A percentile compares a stretch with the other conserved stretches of the same genome.
Conservation (phyloP, 768 basidiomycete genomes). For the Tylopilus sp. region DNA sequence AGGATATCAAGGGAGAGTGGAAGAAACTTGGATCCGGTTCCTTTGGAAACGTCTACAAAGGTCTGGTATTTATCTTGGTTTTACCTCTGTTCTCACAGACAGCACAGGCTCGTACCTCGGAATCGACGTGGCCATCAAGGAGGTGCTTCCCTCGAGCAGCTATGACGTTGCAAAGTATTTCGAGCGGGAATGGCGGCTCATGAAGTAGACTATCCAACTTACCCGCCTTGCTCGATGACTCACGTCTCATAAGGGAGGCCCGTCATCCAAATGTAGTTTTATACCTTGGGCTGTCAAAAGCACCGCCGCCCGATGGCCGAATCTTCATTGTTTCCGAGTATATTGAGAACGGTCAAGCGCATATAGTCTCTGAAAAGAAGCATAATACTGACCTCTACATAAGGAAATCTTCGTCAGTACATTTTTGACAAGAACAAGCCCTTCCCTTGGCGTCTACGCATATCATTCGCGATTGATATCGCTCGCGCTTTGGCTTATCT, state of each 20-base stretch:
- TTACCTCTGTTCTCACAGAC: conserved; percentile 1
- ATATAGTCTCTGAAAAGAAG: background rate
- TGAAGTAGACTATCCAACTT: conserved; percentile 55
- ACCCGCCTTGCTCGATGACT: background rate
- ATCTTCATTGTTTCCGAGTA: conserved; percentile 96
- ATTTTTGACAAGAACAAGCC: conserved; percentile 81
- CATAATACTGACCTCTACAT: conserved; percentile 2
- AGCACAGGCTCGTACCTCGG: conserved; percentile 83
- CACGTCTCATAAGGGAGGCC: conserved; percentile 52
- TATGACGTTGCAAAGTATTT: conserved; percentile 98
- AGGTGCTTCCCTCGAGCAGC: conserved; percentile 85
- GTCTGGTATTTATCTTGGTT: conserved; percentile 14
- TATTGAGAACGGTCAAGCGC: conserved; percentile 69
- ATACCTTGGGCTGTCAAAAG: conserved; percentile 85
- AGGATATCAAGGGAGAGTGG: conserved; percentile 89
- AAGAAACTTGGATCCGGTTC: conserved; percentile 89
- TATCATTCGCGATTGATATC: conserved; percentile 95
- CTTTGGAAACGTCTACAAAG: conserved; percentile 91
- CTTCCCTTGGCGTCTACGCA: conserved; percentile 89
- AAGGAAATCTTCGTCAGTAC: conserved; percentile 77
- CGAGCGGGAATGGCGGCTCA: conserved; percentile 96
- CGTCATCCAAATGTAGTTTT: conserved; percentile 91
- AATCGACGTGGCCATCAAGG: conserved; percentile 94
- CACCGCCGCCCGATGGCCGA: conserved; percentile 72
- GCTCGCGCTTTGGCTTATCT: conserved; percentile 95